Conservation (phyloP, 129 eudicot species). For the Chrysanthemum seticuspe region DNA sequence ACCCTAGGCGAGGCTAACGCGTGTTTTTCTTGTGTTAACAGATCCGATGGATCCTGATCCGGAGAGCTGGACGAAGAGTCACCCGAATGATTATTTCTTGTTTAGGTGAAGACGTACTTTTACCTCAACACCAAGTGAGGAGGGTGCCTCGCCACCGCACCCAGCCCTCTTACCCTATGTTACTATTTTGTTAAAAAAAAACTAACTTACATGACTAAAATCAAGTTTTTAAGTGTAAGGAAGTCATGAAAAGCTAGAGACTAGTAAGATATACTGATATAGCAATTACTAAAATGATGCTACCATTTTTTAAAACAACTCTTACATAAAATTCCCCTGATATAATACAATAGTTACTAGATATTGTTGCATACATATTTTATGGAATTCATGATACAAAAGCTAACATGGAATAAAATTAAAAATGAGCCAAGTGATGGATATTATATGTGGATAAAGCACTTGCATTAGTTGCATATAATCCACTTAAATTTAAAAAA, state of each 20-base stretch:
- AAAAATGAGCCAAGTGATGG: constrained; percentile 7
- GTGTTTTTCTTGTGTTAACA: too few relatives aligned
- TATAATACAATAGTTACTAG: background rate
- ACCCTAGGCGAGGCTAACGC: too few relatives aligned
- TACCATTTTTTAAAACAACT: background rate
- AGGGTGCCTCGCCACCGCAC: too few relatives aligned
- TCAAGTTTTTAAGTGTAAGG: background rate
- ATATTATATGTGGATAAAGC: constrained; percentile 29
- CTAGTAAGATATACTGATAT: background rate
- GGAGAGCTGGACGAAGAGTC: too few relatives aligned
- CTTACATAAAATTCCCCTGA: background rate
- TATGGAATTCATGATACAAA: background rate
- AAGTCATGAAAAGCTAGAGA: background rate
- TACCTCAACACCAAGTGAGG: too few relatives aligned
- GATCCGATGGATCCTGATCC: too few relatives aligned
- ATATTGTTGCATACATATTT: background rate
- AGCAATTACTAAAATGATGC: too few relatives aligned
- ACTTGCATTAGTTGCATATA: constrained; percentile 27
- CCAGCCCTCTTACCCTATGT: background rate
- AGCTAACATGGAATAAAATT: constrained; percentile 12
- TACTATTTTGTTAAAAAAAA: constrained; percentile 12
- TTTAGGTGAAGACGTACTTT: too few relatives aligned
- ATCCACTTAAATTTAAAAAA: constrained; percentile 27
- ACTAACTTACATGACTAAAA: constrained; percentile 22
- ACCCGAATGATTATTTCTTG: too few relatives aligned